Conservation (phyloP, 345 rosid genomes). For the Trapa bicornis region DNA sequence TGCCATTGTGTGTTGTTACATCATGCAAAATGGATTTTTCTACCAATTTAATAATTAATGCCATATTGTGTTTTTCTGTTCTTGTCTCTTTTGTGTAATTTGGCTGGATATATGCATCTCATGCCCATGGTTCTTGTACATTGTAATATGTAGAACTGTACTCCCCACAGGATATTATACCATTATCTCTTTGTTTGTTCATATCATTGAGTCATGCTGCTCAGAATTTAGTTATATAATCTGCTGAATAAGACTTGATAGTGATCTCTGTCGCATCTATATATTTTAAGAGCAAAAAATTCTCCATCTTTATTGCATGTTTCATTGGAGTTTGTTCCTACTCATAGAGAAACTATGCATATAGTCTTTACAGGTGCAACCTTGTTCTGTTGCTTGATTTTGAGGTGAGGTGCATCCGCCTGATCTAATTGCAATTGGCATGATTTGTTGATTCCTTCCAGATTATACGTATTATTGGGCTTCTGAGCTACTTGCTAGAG, state of each 20-base stretch:
- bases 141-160: neutral
- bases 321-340: neutral
- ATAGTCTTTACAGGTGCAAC: neutral
- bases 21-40: neutral
- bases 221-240: neutral
- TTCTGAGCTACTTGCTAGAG: neutral
- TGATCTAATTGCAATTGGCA: neutral
- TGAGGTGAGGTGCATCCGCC: neutral
- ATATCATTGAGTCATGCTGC: neutral
- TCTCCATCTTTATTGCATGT: neutral
- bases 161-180: neutral
- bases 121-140: no score
- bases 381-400: neutral
- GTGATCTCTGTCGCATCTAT: neutral
- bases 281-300: neutral
- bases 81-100: neutral
- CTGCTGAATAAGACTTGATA: neutral
- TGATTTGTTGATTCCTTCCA: neutral
- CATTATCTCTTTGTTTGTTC: neutral
- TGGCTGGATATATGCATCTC: neutral
- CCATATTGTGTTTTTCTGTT: neutral
- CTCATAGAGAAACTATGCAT: neutral
- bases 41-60: neutral
- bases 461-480: neutral
- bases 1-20: neutral